Base-by-base conservation (phyloP, 257 asterid species). In the Scutellaria barbata region DNA sequence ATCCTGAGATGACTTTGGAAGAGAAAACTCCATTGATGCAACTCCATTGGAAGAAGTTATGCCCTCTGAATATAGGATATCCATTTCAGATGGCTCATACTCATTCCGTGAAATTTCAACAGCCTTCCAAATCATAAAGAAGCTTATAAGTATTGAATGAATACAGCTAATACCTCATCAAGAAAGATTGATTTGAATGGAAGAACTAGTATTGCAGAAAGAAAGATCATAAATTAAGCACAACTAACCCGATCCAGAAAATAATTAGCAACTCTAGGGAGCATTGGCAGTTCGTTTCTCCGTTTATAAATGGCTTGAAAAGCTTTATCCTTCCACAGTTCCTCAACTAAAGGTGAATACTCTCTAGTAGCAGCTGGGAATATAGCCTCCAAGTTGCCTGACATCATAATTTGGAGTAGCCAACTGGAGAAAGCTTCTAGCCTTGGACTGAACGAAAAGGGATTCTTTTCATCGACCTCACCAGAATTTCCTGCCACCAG, bases 291-390 rank as follows among this genome's bases (percentile, higher is more conserved):
- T 74, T 92, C 98, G 50, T 83, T 84, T 78, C 94, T 85, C 62
- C 96, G 87, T 43, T 63, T 77, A 77, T 85, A 95, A 48, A 95
- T 81, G 69, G 96, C 92, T 83, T 79, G 98, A 80, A 92, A 92
- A 68, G 87, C 90, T 67, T 72, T 75, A 69, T 87, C 85, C 57
- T 88, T 87, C 87, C 95, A 84, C 66, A 95, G 70, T 78, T 90
- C 88, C 84, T 88, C 96, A 30, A 95, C 83, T 35, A 78, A 58
- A 63, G 92, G 90, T 7, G 98, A 81, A 66, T 88, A 88, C 77
- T 81, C 96, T 54, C 95, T 85, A 8, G 99, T 95, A 47, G 97
- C 86, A 68, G 96, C 98, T 47, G 98, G 97, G 45, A 92, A 89
- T 59, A 92, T 80, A 43, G 76, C 84, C 72, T 92, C 99, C 79